Percentiles rank a stretch among this genome's conserved stretches.
These are phyloP conservation scores for Nelumbo lutea DNA, from an alignment of 164 flowering plant species.

Conservation along the genomic window DNA sequence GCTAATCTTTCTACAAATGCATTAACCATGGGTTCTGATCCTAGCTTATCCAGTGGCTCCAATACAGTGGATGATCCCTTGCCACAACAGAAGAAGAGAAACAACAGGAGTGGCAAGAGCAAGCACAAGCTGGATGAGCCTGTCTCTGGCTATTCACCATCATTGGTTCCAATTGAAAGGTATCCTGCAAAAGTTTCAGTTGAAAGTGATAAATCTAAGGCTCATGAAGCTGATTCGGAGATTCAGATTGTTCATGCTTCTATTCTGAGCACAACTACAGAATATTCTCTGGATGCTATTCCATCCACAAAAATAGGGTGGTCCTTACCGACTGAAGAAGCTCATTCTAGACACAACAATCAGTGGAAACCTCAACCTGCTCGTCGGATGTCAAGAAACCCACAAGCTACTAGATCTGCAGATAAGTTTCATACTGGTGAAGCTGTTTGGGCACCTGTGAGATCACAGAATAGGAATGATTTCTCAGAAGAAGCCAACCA, in stretches of 20 bases:
- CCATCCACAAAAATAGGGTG: slow-evolving; percentile 29
- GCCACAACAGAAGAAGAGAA: slow-evolving; percentile 45
- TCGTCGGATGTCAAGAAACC: slow-evolving; percentile 48
- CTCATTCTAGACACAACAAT: slow-evolving; percentile 30
- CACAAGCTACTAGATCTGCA: slow-evolving; percentile 34
- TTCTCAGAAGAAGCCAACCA: slow-evolving; percentile 33
- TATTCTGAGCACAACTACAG: slow-evolving; percentile 7
- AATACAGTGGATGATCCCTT: slow-evolving; percentile 28
- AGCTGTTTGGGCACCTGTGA: slow-evolving; percentile 93
- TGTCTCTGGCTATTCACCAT: slow-evolving; percentile 17
- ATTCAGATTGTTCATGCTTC: slow-evolving; percentile 20
- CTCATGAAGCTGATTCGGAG: slow-evolving; percentile 26
- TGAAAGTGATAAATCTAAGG: slow-evolving; percentile 28
- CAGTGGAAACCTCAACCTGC: slow-evolving; percentile 62
- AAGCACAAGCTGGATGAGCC: slow-evolving; percentile 55
- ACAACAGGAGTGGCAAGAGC: slow-evolving; percentile 44
- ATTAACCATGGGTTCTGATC: slow-evolving; percentile 19
- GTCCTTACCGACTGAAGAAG: slow-evolving; percentile 43
- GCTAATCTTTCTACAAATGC: slow-evolving; percentile 20
- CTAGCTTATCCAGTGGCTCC: slow-evolving; percentile 17
- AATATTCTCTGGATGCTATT: slow-evolving; percentile 22
- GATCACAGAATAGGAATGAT: slow-evolving; percentile 46
- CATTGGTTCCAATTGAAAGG: slow-evolving; percentile 22
- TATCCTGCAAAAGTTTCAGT: slow-evolving; percentile 18
- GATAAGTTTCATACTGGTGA: slow-evolving; percentile 56